Evolutionary conservation across 306 rosid species (phyloP), one percentile per base, ranked within the genome.

Genomic region (Amphicarpaea edgeworthii): DNA sequence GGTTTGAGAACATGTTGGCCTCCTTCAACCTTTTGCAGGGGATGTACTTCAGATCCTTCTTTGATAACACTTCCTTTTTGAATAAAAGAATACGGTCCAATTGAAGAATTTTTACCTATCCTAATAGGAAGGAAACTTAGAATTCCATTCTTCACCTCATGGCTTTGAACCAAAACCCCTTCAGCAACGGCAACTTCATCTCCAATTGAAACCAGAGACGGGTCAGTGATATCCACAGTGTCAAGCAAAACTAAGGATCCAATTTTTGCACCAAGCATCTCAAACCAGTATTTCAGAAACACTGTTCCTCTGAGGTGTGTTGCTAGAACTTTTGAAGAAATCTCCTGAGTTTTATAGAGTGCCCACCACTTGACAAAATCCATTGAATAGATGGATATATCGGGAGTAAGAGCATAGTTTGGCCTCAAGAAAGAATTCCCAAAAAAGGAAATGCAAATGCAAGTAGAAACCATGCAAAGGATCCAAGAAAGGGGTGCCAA

Each of bases 351-450:
- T 85, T 91, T 94, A 78, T 90, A 88, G 32, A 91, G 91, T 17
- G 96, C 91, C 98, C 98, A 94, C 98, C 98, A 94, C 85, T 94
- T 94, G 50, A 90, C 90, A 83, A 91, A 94, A 80, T 87, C 94
- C 28, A 57, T 17, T 46, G 98, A 91, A 75, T 90, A 91, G 38
- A 90, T 79, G 74, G 98, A 88, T 32, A 94, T 77, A 54, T 94
- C 91, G 38, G 96, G 89, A 58, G 77, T 82, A 81, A 94, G 83
- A 40, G 88, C 84, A 82, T 90, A 91, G 70, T 94, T 94, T 86
- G 93, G 98, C 81, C 93, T 90, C 72, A 91, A 76, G 92, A 91
- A 91, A 46, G 97, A 90, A 75, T 76, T 91, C 23, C 98, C 98
- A 7, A 94, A 78, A 75, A 94, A 43, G 42, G 93, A 82, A 46